phyloP scores from a whole-genome alignment of 192 early-diverging fungal species.

The Linnemannia schmuckeri region DNA sequence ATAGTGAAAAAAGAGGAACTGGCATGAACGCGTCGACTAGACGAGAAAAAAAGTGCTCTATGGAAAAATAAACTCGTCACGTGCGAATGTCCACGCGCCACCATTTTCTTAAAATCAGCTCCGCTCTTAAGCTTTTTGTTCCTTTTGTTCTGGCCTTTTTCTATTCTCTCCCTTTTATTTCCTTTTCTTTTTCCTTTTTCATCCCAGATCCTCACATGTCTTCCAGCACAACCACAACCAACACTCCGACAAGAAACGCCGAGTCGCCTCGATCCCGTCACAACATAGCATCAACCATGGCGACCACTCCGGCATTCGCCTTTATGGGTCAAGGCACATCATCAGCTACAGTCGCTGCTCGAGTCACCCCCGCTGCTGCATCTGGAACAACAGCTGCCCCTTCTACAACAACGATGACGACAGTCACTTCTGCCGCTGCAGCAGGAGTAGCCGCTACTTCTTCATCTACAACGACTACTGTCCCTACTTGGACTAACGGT shows the following conservation, averaged over 20 bases:
- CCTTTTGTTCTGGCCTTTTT: too few relatives aligned
- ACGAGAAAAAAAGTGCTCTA: too few relatives aligned
- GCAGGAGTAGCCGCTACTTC: background rate
- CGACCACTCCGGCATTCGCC: background rate
- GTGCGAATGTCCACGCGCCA: too few relatives aligned
- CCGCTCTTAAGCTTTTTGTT: too few relatives aligned
- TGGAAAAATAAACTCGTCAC: too few relatives aligned
- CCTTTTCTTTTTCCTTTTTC: background rate
- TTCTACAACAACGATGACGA: background rate
- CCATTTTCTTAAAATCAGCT: too few relatives aligned
- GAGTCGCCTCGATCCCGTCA: slow-evolving; percentile 3
- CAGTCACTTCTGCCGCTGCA: background rate
- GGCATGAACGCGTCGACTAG: too few relatives aligned
- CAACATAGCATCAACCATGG: background rate
- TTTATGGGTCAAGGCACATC: slow-evolving; percentile 2
- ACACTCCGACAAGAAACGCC: background rate
- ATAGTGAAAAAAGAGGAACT: too few relatives aligned
- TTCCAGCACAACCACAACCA: background rate
- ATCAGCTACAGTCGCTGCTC: slow-evolving; percentile 6
- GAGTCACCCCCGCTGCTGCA: slow-evolving; percentile 29
- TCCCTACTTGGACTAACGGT: background rate
- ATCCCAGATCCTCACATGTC: background rate
- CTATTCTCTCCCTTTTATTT: too few relatives aligned
- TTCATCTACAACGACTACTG: background rate
- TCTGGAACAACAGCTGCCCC: slow-evolving; percentile 19